Conservation (phyloP, 352 stramenopile species). For the Pythium apleroticum region DNA sequence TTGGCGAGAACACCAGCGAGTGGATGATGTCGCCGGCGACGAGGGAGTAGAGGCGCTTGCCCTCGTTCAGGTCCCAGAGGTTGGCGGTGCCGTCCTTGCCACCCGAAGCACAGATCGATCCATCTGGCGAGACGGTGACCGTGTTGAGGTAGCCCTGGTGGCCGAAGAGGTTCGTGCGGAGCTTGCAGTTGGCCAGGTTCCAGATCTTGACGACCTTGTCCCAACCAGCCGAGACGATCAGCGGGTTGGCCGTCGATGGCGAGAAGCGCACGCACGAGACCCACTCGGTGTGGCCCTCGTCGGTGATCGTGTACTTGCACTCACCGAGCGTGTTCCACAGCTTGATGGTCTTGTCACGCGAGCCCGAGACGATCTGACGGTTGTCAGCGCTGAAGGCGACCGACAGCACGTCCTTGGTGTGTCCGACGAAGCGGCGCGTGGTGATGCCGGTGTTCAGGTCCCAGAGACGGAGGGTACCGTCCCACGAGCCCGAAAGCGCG, state of each 20-base stretch:
- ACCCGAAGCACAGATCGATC: slow-evolving; percentile 98
- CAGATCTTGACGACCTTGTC: slow-evolving; percentile 99
- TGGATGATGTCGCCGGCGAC: slow-evolving; percentile 97
- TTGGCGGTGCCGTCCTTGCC: slow-evolving; percentile 99
- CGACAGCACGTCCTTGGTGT: slow-evolving; percentile 99
- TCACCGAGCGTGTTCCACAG: slow-evolving; percentile 99
- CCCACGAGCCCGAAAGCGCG: slow-evolving; percentile 98
- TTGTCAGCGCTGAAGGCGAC: slow-evolving; percentile 99
- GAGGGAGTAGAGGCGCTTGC: slow-evolving; percentile 99
- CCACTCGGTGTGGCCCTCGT: slow-evolving; percentile 99
- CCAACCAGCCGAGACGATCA: slow-evolving; percentile 99
- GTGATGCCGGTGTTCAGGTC: slow-evolving; percentile 99
- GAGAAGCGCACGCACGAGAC: slow-evolving; percentile 99
- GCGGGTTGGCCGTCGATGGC: slow-evolving; percentile 93
- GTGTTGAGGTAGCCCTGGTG: slow-evolving; percentile 99
- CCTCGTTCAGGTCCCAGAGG: slow-evolving; percentile 99
- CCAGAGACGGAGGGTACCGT: slow-evolving; percentile 99
- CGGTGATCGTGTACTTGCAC: slow-evolving; percentile 99
- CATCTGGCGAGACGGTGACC: slow-evolving; percentile 99
- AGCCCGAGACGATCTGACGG: slow-evolving; percentile 99
- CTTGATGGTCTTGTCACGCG: slow-evolving; percentile 99
- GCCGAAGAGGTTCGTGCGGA: slow-evolving; percentile 98
- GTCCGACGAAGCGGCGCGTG: slow-evolving; percentile 98
- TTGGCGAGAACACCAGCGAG: slow-evolving; percentile 98
- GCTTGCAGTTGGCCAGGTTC: slow-evolving; percentile 99